Conservation (phyloP, 805 yeast species). For the Saturnispora silvae region DNA sequence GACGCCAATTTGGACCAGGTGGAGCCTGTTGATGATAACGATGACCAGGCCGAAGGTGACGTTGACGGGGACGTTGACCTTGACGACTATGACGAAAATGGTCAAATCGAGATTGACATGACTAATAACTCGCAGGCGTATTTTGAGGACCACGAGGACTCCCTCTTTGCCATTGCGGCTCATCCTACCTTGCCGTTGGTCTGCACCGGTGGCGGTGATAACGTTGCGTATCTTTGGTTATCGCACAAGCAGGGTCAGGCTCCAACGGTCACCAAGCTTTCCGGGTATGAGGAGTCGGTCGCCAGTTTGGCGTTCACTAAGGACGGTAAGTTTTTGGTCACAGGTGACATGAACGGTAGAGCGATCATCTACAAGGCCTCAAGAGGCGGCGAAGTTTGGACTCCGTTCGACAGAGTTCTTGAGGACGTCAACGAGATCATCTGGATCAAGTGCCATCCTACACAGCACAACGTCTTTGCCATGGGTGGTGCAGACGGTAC, state of each 20-base stretch:
- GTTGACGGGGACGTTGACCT: slow-evolving; percentile 13
- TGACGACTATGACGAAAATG: slow-evolving; percentile 29
- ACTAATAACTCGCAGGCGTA: slow-evolving; percentile 82
- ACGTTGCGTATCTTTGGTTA: slow-evolving; percentile 84
- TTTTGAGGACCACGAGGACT: slow-evolving; percentile 84
- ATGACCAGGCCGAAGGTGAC: slow-evolving; percentile 23
- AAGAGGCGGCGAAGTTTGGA: slow-evolving; percentile 82
- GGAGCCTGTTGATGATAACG: slow-evolving; percentile 23
- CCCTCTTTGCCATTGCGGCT: slow-evolving; percentile 67
- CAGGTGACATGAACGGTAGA: slow-evolving; percentile 94
- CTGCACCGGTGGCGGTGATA: slow-evolving; percentile 93
- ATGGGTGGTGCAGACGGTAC: slow-evolving; percentile 90
- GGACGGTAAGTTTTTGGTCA: slow-evolving; percentile 71
- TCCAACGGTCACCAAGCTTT: slow-evolving; percentile 60
- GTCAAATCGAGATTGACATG: slow-evolving; percentile 69
- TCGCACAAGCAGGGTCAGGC: slow-evolving; percentile 74
- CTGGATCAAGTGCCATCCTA: slow-evolving; percentile 77
- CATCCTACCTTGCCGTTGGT: slow-evolving; percentile 83
- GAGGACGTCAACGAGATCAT: slow-evolving; percentile 87
- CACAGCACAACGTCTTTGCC: slow-evolving; percentile 61
- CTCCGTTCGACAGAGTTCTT: slow-evolving; percentile 27
- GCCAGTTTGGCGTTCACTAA: slow-evolving; percentile 72
- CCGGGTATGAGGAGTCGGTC: slow-evolving; percentile 83
- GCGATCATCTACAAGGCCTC: slow-evolving; percentile 60
- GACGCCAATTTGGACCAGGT: slow-evolving; percentile 32